Percentiles rank a stretch among this genome's conserved stretches.
Evolutionary conservation across 2,329 filamentous ascomycete species (phyloP).

Genomic region (Colletotrichum tanaceti): DNA sequence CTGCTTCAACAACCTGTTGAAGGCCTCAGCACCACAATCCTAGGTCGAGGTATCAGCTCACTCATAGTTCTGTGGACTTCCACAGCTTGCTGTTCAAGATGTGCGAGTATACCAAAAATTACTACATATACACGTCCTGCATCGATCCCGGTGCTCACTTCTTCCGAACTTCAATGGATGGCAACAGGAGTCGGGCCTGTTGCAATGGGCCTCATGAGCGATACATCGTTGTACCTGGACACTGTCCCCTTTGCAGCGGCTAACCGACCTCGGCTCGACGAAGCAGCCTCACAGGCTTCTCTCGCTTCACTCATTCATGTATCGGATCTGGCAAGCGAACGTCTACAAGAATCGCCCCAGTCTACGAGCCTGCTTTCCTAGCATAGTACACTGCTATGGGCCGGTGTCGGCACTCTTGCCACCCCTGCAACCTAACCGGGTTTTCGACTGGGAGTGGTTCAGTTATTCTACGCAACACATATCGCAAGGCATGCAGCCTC

Average conservation of each 20-base stretch:
- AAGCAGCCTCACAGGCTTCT: background rate
- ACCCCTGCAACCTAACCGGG: background rate
- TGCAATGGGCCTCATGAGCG: slow-evolving; percentile 76
- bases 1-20: background rate
- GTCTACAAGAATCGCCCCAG: background rate
- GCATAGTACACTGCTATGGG: background rate
- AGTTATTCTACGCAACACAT: background rate
- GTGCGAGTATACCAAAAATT: slow-evolving; percentile 79
- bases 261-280: slow-evolving; percentile 39
- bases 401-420: background rate
- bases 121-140: slow-evolving; percentile 80
- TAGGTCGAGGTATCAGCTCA: background rate
- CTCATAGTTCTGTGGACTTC: background rate
- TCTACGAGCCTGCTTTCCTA: background rate
- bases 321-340: background rate
- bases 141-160: slow-evolving; percentile 77
- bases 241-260: slow-evolving; percentile 61
- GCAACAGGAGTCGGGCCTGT: slow-evolving; percentile 69
- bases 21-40: background rate
- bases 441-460: background rate
- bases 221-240: slow-evolving; percentile 76
- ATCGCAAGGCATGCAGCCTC: background rate
- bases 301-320: background rate
- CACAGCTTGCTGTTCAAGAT: slow-evolving; percentile 50
- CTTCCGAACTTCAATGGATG: slow-evolving; percentile 76